Base-by-base conservation (phyloP, 768 basidiomycete genomes). In the Suillus paluster region DNA sequence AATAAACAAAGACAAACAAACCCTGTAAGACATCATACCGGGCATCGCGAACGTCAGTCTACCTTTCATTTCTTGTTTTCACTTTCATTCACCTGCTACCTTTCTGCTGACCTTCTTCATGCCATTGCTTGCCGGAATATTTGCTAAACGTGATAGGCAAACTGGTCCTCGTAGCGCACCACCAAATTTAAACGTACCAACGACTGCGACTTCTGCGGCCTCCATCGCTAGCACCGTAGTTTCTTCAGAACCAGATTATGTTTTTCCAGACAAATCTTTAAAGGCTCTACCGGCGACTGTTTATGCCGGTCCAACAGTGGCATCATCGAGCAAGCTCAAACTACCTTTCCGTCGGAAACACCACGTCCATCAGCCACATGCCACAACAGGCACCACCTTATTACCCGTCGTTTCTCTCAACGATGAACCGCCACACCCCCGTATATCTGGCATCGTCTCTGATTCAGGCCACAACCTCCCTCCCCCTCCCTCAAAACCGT, bases 401-500 rank as follows among this genome's bases (percentile, higher is more conserved):
- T 44, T 27, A 9, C 19, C 45, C 11, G 60, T 67, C 61, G 25
- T 70, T 54, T 65, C 67, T 39, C 67, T 68, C 53, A 67, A 64
- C 57, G 72, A 71, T 15, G 52, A 71, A 1, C 69, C 80, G 3
- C 73, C 53, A 72, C 73, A 66, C 58, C 66, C 64, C 64, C 71
- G 58, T 71, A 69, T 63, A 78, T 79, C 75, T 6, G 69, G 75
- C 55, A 75, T 77, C 7, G 76, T 74, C 7, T 82, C 84, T 46
- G 83, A 84, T 57, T 71, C 78, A 4, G 84, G 82, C 17, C 68
- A 75, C 21, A 78, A 76, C 27, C 65, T 79, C 30, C 81, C 80
- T 38, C 87, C 86, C 4, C 87, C 89, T 1, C 88, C 88, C 1
- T 82, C 83, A 23, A 86, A 86, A 68, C 86, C 85, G 2, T 82